These are phyloP conservation scores for Pseudogymnoascus sp. DNA, from an alignment of 2,329 filamentous ascomycete genomes.

Conservation along the genomic window DNA sequence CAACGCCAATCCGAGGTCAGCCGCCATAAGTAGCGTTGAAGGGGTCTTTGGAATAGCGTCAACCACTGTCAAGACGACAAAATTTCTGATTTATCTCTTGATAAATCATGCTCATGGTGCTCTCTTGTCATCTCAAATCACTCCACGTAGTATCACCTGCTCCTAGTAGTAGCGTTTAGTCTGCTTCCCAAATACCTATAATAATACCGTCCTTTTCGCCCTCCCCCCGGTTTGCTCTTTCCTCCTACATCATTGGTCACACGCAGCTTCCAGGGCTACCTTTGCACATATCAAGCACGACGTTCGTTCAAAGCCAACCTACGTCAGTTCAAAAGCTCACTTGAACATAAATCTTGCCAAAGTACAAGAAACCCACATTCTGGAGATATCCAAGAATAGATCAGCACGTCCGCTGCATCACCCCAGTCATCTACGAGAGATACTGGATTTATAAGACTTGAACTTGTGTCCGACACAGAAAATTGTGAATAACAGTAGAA, in stretches of 20 bases:
- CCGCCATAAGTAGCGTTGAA: neutral
- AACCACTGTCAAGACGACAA: neutral
- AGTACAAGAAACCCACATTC: neutral
- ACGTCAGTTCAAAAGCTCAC: neutral
- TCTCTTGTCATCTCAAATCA: neutral
- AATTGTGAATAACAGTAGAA: slow-evolving; percentile 1
- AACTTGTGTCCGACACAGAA: neutral
- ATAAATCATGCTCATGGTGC: neutral
- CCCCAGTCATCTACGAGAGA: neutral
- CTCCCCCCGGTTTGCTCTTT: neutral
- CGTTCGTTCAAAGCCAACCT: neutral
- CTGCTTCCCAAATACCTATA: neutral
- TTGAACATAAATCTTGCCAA: neutral
- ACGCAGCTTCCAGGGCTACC: neutral
- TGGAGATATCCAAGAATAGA: neutral
- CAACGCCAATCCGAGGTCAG: neutral
- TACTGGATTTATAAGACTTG: neutral
- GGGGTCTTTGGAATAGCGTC: too few relatives aligned
- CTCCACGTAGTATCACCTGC: neutral
- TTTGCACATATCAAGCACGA: neutral
- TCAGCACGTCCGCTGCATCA: neutral
- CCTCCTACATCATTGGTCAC: neutral
- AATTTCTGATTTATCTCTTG: neutral
- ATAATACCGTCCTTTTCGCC: neutral
- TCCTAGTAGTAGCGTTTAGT: neutral